These are phyloP conservation scores for Penicillium sp. DNA, from an alignment of 2,329 filamentous ascomycete species.

Conservation along the genomic window DNA sequence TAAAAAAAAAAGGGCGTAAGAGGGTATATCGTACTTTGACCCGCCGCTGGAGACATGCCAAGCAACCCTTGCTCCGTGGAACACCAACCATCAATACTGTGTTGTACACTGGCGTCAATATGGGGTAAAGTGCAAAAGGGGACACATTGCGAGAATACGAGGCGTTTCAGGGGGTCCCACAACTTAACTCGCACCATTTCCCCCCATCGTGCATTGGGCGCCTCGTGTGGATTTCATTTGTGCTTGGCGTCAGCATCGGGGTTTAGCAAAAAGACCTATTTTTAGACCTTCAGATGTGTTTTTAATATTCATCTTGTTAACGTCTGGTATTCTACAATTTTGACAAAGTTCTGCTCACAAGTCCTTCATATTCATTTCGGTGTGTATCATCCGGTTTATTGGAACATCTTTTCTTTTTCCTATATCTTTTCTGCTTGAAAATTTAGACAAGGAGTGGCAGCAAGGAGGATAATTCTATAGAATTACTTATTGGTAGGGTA, in stretches of 20 bases:
- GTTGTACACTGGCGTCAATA: background rate
- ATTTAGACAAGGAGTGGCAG: too few relatives aligned
- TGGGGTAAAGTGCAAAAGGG: background rate
- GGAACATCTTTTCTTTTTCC: too few relatives aligned
- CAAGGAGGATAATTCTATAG: too few relatives aligned
- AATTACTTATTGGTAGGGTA: too few relatives aligned
- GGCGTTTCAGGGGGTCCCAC: background rate
- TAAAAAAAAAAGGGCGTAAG: background rate
- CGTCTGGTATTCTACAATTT: too few relatives aligned
- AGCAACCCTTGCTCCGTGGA: slow-evolving; percentile 23
- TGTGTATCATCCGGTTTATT: background rate
- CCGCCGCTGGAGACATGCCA: slow-evolving; percentile 21
- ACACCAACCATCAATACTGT: slow-evolving; percentile 19
- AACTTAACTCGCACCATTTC: background rate
- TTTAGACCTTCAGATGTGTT: too few relatives aligned
- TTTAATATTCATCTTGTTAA: too few relatives aligned
- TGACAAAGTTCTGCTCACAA: too few relatives aligned
- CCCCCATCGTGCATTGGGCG: background rate
- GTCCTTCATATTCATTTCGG: background rate
- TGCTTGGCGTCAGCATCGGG: background rate
- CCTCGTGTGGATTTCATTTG: background rate
- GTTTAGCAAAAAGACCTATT: too few relatives aligned
- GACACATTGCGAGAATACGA: slow-evolving; percentile 7
- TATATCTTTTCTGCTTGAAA: too few relatives aligned
- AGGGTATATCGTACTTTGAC: slow-evolving; percentile 18